Evolutionary conservation across 2,329 filamentous ascomycete species (phyloP).

Genomic region (Sarocladium strictum): DNA sequence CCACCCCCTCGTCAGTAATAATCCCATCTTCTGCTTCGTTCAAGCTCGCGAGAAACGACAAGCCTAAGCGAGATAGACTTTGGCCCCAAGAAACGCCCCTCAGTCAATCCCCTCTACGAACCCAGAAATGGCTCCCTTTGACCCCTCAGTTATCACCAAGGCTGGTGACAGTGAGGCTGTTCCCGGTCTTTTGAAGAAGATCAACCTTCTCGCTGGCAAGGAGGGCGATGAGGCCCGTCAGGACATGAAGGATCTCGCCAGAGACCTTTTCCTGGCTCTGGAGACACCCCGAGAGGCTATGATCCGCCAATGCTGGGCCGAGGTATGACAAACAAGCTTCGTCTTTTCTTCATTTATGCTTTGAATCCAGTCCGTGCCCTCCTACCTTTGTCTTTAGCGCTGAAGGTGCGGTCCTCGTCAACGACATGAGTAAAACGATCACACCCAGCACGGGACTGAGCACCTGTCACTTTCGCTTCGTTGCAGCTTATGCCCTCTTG

Average conservation of each 20-base stretch:
- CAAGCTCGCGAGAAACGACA: not conserved
- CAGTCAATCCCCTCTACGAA: too few relatives aligned
- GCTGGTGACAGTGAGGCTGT: constrained; percentile 12
- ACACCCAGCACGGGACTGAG: too few relatives aligned
- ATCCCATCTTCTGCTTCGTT: too few relatives aligned
- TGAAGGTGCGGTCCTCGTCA: not conserved
- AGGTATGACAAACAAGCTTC: constrained; percentile 21
- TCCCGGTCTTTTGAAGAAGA: constrained; percentile 10
- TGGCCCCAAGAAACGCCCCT: not conserved
- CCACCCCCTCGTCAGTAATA: too few relatives aligned
- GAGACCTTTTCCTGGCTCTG: constrained; percentile 25
- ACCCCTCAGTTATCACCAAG: constrained; percentile 14
- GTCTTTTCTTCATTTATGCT: not conserved
- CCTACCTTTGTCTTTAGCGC: not conserved
- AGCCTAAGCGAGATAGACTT: not conserved
- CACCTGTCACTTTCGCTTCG: too few relatives aligned
- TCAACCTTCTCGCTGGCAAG: constrained; percentile 8
- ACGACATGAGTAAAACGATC: too few relatives aligned
- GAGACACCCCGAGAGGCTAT: constrained; percentile 44
- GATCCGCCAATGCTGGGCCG: constrained; percentile 38
- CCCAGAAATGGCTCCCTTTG: constrained; percentile 9
- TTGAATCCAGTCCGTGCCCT: too few relatives aligned
- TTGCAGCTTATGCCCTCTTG: too few relatives aligned
- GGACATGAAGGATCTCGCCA: constrained; percentile 27
- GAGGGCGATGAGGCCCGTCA: constrained; percentile 17